Base-by-base conservation (phyloP, 306 rosid species). In the Purshia tridentata region DNA sequence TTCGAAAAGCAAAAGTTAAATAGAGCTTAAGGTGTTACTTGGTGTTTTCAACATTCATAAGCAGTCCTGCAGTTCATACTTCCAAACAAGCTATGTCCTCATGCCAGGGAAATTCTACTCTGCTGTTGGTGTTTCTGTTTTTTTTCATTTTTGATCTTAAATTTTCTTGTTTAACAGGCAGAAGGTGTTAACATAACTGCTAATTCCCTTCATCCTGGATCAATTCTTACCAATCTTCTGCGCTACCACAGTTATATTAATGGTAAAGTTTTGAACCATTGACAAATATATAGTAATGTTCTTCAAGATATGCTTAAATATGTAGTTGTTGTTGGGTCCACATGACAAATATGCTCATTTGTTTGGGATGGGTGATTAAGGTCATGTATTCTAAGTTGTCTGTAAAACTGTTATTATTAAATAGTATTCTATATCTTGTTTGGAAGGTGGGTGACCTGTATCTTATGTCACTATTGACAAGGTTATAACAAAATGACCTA, bases 211-310 rank as follows among this genome's bases (percentile, higher is more conserved):
- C 83, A 79, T 61, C 83, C 79, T 7, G 79, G 83, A 62, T 47
- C 73, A 46, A 76, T 79, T 42, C 76, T 44, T 59, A 79, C 79
- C 64, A 74, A 79, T 69, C 68, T 79, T 74, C 67, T 79, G 19
- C 83, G 83, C 42, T 6, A 76, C 55, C 67, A 72, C 20, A 88
- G 74, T 54, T 70, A 88, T 71, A 81, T 87, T 89, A 81, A 44
- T 60, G 64, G 74, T 53, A 40, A 41, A 44, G 8, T n/a, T 52
- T 41, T 69, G 29, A 40, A 69, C 57, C 51, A 19, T 69, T 52
- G 49, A 67, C 45, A 50, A 50, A 4, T 35, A 51, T 59, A 14
- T 1, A 5, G 1, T 67, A 45, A 18, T 11, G 20, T n/a, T 42
- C 50, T 64, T 4, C 9, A 22, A 45, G 0, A 47, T 14, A 37